A percentile compares a stretch with the other conserved stretches of the same genome.
Conservation (phyloP, 2,329 filamentous ascomycete species). For the Diplocarpon mali region DNA sequence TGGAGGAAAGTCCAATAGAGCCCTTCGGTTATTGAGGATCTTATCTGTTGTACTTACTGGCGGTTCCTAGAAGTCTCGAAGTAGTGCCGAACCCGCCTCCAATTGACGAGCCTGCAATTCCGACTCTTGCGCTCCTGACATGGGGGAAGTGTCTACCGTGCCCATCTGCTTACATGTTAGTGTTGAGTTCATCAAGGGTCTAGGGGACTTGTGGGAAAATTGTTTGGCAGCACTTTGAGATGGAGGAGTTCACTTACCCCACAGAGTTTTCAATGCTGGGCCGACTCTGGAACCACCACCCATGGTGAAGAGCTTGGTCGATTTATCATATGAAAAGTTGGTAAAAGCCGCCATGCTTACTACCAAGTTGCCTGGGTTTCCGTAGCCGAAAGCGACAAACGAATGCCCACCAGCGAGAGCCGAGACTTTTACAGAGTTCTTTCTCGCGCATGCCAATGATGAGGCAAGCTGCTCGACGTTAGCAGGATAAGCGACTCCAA, state of each 20-base stretch:
- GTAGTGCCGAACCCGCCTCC: constrained; percentile 11
- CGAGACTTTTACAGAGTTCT: constrained; percentile 7
- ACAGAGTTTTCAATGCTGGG: constrained; percentile 5
- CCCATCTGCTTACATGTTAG: too few relatives aligned
- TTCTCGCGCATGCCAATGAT: constrained; percentile 6
- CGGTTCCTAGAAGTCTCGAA: constrained; percentile 7
- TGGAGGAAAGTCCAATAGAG: too few relatives aligned
- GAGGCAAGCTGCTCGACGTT: constrained; percentile 4
- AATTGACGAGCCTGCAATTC: constrained; percentile 8
- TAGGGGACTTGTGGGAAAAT: too few relatives aligned
- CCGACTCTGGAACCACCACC: constrained; percentile 9
- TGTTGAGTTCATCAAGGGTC: too few relatives aligned
- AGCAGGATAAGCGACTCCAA: constrained; percentile 2
- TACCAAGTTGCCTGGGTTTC: constrained; percentile 9
- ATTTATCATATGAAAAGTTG: constrained; percentile 2
- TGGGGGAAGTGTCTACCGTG: constrained; percentile 10
- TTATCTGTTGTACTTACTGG: constrained; percentile 1
- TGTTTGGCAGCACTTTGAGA: too few relatives aligned
- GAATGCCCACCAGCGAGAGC: constrained; percentile 9
- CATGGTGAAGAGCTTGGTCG: constrained; percentile 5
- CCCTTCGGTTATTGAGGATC: too few relatives aligned
- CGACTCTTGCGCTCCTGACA: constrained; percentile 7
- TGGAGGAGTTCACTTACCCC: constrained; percentile 1
- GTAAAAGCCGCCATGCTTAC: constrained; percentile 10
- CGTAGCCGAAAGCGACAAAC: constrained; percentile 9